A percentile compares a stretch with the other conserved stretches of the same genome.
Evolutionary conservation across 176 grass and related monocot species (phyloP).

Genomic region (Paspalum notatum): DNA sequence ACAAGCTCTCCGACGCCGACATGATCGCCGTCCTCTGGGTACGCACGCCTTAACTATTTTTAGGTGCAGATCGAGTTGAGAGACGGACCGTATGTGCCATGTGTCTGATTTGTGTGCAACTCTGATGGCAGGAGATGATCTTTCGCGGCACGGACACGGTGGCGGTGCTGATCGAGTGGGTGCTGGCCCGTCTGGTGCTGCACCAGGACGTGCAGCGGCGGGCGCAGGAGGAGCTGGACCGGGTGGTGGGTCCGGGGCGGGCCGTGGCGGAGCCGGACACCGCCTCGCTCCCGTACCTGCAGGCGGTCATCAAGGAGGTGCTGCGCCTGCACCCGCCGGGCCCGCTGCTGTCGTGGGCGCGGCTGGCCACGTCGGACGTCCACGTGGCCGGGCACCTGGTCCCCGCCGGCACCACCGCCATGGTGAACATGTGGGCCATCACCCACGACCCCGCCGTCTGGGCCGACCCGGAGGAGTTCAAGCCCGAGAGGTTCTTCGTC

Average conservation of each 20-base stretch:
- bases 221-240: constrained; percentile 71
- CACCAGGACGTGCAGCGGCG: constrained; percentile 65
- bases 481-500: constrained; percentile 47
- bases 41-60: background rate
- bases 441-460: constrained; percentile 61
- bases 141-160: constrained; percentile 90
- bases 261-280: constrained; percentile 44
- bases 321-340: constrained; percentile 83
- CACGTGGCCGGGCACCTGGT: constrained; percentile 43
- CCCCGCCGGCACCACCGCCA: constrained; percentile 67
- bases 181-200: constrained; percentile 58
- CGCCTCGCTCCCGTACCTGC: constrained; percentile 53
- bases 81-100: too few relatives aligned
- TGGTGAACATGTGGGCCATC: constrained; percentile 99
- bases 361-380: constrained; percentile 65
- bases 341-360: constrained; percentile 82
- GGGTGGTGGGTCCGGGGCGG: constrained; percentile 42
- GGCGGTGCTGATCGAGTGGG: constrained; percentile 82
- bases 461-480: constrained; percentile 49
- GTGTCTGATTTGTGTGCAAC: background rate
- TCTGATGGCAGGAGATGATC: constrained; percentile 70
- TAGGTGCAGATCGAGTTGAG: too few relatives aligned
- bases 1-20: constrained; percentile 73
- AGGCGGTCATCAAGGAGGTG: constrained; percentile 69
- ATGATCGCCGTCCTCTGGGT: constrained; percentile 88